Base-by-base conservation (phyloP, 192 early-diverging fungal genomes). In the Coemansia sp. region DNA sequence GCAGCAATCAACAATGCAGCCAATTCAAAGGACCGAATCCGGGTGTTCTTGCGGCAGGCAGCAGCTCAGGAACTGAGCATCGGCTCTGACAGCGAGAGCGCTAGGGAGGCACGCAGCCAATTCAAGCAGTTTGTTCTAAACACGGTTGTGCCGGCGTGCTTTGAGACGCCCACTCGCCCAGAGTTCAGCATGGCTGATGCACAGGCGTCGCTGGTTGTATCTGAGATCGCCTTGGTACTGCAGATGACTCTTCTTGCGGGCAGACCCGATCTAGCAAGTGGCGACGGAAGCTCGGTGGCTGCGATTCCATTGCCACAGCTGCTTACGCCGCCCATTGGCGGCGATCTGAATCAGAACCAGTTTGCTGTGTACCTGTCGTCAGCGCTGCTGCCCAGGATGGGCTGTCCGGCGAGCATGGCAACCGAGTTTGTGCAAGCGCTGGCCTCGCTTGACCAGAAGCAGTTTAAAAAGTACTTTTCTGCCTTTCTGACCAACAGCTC, bases 121-220 rank as follows among this genome's bases (percentile, higher is more conserved):
- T 93, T 91, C 70, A 84, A 85, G 55, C 85, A 86, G 45, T 94
- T 95, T 74, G 86, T 92, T 42, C 91, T 88, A 63, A 86, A 88
- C 50, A 83, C 87, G 13, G 87, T 94, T 14, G 62, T 93, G 1
- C 87, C 90, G 6, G 75, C 86, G 47, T 86, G 89, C 45, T 97
- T 97, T 69, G 88, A 91, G 73, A 83, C 94, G 25, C 92, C 93
- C 0, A 85, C 93, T 80, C 87, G 86, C 28, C 26, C 83, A 11
- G 78, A 70, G 21, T 96, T 95, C 80, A 83, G 90, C 66, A 65
- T 89, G 35, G 62, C 79, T 28, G 94, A 96, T 68, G 94, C 90
- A 2, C 89, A 92, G 73, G 80, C 88, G 6, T 68, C 88, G 62
- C 61, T 94, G 73, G 89, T 94, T 14, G 68, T 82, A 31, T 61